phyloP scores from a whole-genome alignment of 495 filamentous ascomycete species.

The Hypoxylon rickii region DNA sequence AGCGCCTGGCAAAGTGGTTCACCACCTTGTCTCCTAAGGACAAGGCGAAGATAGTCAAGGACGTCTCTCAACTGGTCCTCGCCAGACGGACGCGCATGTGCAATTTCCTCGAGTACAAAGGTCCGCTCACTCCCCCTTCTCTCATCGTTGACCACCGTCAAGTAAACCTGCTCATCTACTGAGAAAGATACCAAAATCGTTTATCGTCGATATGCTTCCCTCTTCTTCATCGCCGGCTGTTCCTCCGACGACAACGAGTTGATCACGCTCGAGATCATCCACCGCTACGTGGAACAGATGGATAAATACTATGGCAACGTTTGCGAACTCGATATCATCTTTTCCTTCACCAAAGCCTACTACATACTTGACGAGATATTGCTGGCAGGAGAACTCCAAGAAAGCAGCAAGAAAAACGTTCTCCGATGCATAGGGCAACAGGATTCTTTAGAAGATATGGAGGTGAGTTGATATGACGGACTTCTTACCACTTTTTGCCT shows the following conservation, averaged over 20 bases:
- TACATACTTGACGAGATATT: slow-evolving; percentile 98
- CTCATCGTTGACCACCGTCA: slow-evolving; percentile 2
- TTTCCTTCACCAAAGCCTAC: slow-evolving; percentile 99
- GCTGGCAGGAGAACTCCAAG: slow-evolving; percentile 95
- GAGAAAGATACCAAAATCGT: slow-evolving; percentile 92
- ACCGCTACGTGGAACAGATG: slow-evolving; percentile 99
- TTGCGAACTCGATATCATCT: slow-evolving; percentile 98
- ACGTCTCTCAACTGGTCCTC: slow-evolving; percentile 97
- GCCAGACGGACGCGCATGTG: slow-evolving; percentile 97
- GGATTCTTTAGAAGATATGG: slow-evolving; percentile 94
- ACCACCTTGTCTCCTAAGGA: slow-evolving; percentile 97
- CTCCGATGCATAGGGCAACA: slow-evolving; percentile 92
- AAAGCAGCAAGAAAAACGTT: slow-evolving; percentile 99
- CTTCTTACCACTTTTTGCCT: slow-evolving; percentile 9
- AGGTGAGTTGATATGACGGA: slow-evolving; percentile 66
- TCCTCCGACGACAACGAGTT: slow-evolving; percentile 94
- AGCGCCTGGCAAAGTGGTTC: slow-evolving; percentile 99
- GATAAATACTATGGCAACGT: slow-evolving; percentile 99
- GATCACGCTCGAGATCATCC: slow-evolving; percentile 97
- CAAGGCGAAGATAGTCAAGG: slow-evolving; percentile 99
- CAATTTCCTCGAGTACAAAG: slow-evolving; percentile 99
- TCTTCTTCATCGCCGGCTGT: slow-evolving; percentile 99
- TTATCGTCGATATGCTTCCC: slow-evolving; percentile 96
- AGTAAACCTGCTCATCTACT: slow-evolving; percentile 16
- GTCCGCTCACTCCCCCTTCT: too few species aligned